Conservation (phyloP, 768 basidiomycete species). For the Trametes gibbosa region DNA sequence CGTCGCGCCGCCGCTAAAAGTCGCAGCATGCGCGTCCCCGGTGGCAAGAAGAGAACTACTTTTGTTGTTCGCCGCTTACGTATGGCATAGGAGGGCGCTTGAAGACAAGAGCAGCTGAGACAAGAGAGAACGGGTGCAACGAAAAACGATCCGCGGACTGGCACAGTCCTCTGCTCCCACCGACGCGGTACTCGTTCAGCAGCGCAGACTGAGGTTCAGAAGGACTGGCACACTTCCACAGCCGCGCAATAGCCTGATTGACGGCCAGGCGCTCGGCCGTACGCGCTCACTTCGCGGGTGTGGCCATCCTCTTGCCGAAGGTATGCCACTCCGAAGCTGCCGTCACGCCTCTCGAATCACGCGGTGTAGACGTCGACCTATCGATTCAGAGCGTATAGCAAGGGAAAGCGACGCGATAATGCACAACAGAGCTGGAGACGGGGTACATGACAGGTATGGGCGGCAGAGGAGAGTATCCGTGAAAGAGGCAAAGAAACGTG, state of each 20-base stretch:
- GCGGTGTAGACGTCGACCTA: conserved; percentile 1
- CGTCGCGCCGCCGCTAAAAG: conserved; percentile 16
- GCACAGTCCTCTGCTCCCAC: conserved; percentile 1
- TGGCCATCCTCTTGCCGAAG: background rate
- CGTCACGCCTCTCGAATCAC: too few relatives aligned
- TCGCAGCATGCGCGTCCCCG: conserved; percentile 19
- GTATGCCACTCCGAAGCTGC: too few relatives aligned
- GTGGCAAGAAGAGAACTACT: conserved; percentile 2
- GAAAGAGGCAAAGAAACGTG: conserved; percentile 1
- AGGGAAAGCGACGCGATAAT: conserved; percentile 17
- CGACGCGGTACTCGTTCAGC: conserved; percentile 4
- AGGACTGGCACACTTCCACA: background rate
- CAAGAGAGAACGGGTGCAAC: background rate
- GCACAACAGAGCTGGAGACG: conserved; percentile 19
- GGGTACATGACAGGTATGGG: conserved; percentile 5
- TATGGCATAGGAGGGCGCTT: conserved; percentile 7
- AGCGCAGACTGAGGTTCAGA: too few relatives aligned
- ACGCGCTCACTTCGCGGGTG: background rate
- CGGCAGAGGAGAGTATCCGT: conserved; percentile 8
- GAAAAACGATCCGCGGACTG: background rate
- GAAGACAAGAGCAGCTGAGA: background rate
- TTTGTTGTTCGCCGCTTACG: conserved; percentile 6
- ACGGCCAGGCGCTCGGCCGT: background rate
- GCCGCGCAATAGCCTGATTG: background rate
- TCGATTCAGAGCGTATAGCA: conserved; percentile 19